Percentiles rank a stretch among this genome's conserved stretches.
These are phyloP conservation scores for Spizellomyces sp. DNA, from an alignment of 192 early-diverging fungal genomes.

Conservation along the genomic window DNA sequence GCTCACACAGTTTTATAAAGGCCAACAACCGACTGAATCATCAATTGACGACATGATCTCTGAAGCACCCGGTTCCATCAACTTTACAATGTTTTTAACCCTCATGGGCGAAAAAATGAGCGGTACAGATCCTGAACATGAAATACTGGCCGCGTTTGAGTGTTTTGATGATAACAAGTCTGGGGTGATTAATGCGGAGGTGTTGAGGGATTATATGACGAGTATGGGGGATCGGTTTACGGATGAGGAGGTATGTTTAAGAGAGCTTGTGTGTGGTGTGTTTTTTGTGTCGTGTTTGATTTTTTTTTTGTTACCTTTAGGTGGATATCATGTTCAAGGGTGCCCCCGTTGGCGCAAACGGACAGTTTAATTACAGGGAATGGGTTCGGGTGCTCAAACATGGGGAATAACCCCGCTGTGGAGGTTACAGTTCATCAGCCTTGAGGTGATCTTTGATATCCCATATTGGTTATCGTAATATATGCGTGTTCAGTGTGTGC, in stretches of 20 bases:
- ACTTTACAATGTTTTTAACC: conserved; percentile 97
- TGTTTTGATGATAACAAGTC: conserved; percentile 85
- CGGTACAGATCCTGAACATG: conserved; percentile 88
- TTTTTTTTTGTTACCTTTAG: conserved; percentile 28
- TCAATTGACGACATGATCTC: conserved; percentile 88
- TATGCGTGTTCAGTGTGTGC: too few relatives aligned
- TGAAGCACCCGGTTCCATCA: conserved; percentile 82
- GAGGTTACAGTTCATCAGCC: too few relatives aligned
- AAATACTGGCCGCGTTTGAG: conserved; percentile 91
- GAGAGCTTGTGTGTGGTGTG: background rate
- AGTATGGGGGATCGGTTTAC: conserved; percentile 92
- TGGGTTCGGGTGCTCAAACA: conserved; percentile 93
- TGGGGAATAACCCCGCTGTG: conserved; percentile 53
- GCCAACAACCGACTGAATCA: conserved; percentile 72
- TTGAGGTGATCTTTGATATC: too few relatives aligned
- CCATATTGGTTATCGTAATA: too few relatives aligned
- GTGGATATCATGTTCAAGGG: conserved; percentile 94
- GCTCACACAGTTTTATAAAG: conserved; percentile 30
- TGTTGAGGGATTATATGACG: conserved; percentile 85
- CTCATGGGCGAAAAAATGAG: conserved; percentile 92
- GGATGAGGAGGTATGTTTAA: conserved; percentile 82
- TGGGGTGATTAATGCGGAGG: conserved; percentile 78
- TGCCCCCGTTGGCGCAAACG: conserved; percentile 71
- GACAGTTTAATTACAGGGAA: conserved; percentile 88
- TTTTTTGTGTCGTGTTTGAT: conserved; percentile 8